Evolutionary conservation across 1,284 basidiomycete species (phyloP).

Genomic region (Moesziomyces antarcticus): DNA sequence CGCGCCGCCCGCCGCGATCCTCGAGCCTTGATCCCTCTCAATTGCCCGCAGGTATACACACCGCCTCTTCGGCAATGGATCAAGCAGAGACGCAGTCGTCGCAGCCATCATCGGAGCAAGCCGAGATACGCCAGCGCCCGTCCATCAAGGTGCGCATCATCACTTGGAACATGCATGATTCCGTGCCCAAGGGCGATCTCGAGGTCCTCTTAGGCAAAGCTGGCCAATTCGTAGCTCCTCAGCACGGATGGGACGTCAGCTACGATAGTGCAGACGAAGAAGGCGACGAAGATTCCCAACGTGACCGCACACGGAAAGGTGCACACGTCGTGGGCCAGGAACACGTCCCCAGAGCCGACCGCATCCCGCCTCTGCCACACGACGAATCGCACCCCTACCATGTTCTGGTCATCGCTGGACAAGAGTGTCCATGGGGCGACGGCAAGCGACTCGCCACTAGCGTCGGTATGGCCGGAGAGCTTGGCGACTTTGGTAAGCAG

Average conservation of each 20-base stretch:
- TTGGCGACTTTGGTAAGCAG: slow-evolving; percentile 53
- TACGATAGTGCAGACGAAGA: slow-evolving; percentile 40
- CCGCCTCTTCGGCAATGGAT: not conserved
- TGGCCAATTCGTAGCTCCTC: slow-evolving; percentile 71
- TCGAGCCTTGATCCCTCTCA: slow-evolving; percentile 37
- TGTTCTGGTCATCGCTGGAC: slow-evolving; percentile 81
- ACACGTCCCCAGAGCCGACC: slow-evolving; percentile 45
- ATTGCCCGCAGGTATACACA: slow-evolving; percentile 4
- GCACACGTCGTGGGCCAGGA: slow-evolving; percentile 55
- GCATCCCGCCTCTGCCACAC: slow-evolving; percentile 59
- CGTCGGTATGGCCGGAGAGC: slow-evolving; percentile 62
- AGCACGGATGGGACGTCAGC: slow-evolving; percentile 53
- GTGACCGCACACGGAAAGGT: slow-evolving; percentile 11
- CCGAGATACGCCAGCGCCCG: slow-evolving; percentile 41
- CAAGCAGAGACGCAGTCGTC: not conserved
- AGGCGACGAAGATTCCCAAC: slow-evolving; percentile 3
- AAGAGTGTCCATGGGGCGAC: slow-evolving; percentile 69
- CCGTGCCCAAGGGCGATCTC: slow-evolving; percentile 76
- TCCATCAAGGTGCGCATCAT: slow-evolving; percentile 70
- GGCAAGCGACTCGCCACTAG: slow-evolving; percentile 55
- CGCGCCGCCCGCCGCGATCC: slow-evolving; percentile 23
- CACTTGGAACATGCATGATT: slow-evolving; percentile 71
- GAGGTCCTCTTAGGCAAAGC: slow-evolving; percentile 79
- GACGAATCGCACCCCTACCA: slow-evolving; percentile 77
- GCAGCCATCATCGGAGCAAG: not conserved